Percentiles rank a stretch among this genome's conserved stretches.
phyloP scores from a whole-genome alignment of 2,329 filamentous ascomycete species.

The Escovopsis weberi region DNA sequence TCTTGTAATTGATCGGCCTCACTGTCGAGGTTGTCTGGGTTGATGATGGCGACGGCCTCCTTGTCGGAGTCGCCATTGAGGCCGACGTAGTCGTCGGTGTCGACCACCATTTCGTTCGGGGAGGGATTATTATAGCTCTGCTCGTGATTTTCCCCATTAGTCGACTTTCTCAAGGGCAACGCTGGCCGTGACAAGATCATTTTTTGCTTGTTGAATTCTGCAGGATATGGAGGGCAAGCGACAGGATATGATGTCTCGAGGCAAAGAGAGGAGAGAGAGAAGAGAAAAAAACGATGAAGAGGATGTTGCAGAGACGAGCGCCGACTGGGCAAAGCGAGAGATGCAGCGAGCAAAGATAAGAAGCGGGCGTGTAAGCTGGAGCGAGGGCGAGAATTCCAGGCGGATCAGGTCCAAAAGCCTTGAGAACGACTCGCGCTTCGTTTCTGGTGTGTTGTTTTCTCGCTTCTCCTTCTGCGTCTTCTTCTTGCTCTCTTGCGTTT shows the following conservation, averaged over 20 bases:
- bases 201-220: constrained; percentile 9
- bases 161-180: constrained; percentile 10
- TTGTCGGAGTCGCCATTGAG: constrained; percentile 33
- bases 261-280: neutral
- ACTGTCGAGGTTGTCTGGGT: constrained; percentile 35
- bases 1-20: constrained; percentile 34
- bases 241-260: neutral
- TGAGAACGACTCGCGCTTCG: too few species aligned
- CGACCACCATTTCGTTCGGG: constrained; percentile 42
- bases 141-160: constrained; percentile 12
- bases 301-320: neutral
- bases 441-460: too few species aligned
- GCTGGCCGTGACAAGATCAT: constrained; percentile 8
- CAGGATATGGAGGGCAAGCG: constrained; percentile 5
- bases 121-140: constrained; percentile 41
- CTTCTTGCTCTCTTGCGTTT: too few species aligned
- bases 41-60: constrained; percentile 39
- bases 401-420: too few species aligned
- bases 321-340: too few species aligned
- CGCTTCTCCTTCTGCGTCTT: too few species aligned
- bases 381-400: too few species aligned
- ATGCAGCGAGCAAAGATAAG: neutral
- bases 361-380: neutral
- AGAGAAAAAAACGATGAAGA: neutral
- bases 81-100: constrained; percentile 40